phyloP scores from a whole-genome alignment of 2,329 filamentous ascomycete species.

The Cryoendolithus antarcticus region DNA sequence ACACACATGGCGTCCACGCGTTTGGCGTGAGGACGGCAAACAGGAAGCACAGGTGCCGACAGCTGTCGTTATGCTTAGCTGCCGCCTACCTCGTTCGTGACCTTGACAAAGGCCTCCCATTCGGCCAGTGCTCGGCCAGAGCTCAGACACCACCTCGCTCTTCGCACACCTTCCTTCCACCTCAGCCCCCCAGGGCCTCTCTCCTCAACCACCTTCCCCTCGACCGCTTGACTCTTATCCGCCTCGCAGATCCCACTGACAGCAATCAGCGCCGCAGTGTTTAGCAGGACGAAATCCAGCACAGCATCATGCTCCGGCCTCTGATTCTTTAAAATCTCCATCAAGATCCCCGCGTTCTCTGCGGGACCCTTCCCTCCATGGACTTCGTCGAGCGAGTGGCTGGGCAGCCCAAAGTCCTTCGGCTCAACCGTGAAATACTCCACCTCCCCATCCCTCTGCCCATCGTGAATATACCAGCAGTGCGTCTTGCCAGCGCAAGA shows the following conservation, averaged over 20 bases:
- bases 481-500: constrained; percentile 79
- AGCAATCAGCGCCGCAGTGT: constrained; percentile 79
- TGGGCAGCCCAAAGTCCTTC: constrained; percentile 71
- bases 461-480: constrained; percentile 55
- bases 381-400: constrained; percentile 64
- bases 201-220: constrained; percentile 69
- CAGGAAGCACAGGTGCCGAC: too few relatives aligned
- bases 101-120: constrained; percentile 72
- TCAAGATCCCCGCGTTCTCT: constrained; percentile 78
- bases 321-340: constrained; percentile 62
- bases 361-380: constrained; percentile 73
- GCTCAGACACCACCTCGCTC: constrained; percentile 76
- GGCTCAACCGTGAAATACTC: constrained; percentile 70
- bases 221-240: constrained; percentile 66
- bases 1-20: too few relatives aligned
- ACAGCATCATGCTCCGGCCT: constrained; percentile 68
- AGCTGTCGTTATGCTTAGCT: too few relatives aligned
- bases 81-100: constrained; percentile 45
- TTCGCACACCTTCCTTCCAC: constrained; percentile 89
- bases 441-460: constrained; percentile 38
- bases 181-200: constrained; percentile 72
- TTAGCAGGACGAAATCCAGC: constrained; percentile 86
- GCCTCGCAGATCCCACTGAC: constrained; percentile 77
- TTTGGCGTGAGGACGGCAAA: too few relatives aligned
- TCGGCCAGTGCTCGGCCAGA: constrained; percentile 77